phyloP scores from a whole-genome alignment of 768 basidiomycete genomes.

The Fomitopsis serialis region DNA sequence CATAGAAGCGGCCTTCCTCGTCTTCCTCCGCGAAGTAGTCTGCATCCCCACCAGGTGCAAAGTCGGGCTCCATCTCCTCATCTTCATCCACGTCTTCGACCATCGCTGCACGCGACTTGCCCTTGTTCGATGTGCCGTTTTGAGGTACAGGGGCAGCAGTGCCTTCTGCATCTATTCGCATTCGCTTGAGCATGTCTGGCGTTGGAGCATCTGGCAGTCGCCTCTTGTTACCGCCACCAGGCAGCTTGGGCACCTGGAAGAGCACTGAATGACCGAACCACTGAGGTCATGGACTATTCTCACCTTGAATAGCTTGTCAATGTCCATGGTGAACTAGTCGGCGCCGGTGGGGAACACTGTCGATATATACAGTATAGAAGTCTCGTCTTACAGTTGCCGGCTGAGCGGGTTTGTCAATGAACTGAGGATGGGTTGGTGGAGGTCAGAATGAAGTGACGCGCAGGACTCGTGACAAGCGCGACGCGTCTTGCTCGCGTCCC shows the following conservation, averaged over 20 bases:
- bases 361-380: too few relatives aligned
- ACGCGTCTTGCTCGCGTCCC: constrained; percentile 1
- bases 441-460: neutral
- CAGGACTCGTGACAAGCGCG: neutral
- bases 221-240: constrained; percentile 59
- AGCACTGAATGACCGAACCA: neutral
- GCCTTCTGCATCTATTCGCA: constrained; percentile 47
- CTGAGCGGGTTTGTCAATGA: neutral
- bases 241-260: constrained; percentile 60
- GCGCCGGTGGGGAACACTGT: too few relatives aligned
- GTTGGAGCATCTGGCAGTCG: constrained; percentile 74
- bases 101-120: constrained; percentile 37
- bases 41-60: constrained; percentile 83
- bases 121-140: constrained; percentile 14
- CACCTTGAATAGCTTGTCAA: constrained; percentile 48
- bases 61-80: constrained; percentile 34
- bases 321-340: constrained; percentile 31
- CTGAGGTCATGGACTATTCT: neutral
- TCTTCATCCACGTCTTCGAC: constrained; percentile 65
- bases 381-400: too few relatives aligned
- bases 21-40: constrained; percentile 92
- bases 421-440: neutral
- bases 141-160: constrained; percentile 7
- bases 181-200: constrained; percentile 78
- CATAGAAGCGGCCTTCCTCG: constrained; percentile 88